Conservation (phyloP, 805 yeast species). For the Metschnikowia dekortorum region DNA sequence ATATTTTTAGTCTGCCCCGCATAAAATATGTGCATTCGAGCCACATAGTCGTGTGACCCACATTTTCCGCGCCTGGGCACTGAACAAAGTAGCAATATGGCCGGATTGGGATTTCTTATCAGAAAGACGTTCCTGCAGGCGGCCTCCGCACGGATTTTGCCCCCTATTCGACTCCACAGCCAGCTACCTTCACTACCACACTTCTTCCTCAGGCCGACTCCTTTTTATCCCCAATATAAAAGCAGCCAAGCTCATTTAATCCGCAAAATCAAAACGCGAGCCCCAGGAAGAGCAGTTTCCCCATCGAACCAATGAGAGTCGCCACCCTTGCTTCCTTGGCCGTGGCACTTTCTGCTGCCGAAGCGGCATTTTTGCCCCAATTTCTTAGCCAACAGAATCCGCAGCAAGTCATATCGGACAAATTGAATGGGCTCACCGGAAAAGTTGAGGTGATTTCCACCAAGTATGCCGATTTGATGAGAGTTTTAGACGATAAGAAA, state of each 20-base stretch:
- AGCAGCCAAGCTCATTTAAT: background rate
- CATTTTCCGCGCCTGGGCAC: background rate
- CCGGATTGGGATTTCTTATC: slow-evolving; percentile 3
- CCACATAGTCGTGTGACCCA: background rate
- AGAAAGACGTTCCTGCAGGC: slow-evolving; percentile 3
- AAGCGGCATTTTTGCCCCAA: slow-evolving; percentile 14
- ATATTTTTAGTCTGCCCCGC: slow-evolving; percentile 25
- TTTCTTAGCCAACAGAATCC: slow-evolving; percentile 3
- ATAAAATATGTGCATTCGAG: background rate
- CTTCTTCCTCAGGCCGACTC: background rate
- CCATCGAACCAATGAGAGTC: slow-evolving; percentile 5
- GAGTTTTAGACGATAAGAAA: slow-evolving; percentile 13
- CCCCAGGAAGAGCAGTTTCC: too few species aligned
- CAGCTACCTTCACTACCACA: background rate
- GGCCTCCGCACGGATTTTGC: background rate
- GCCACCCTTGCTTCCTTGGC: slow-evolving; percentile 11
- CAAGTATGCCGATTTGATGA: slow-evolving; percentile 13
- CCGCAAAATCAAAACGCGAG: too few species aligned
- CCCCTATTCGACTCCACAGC: background rate
- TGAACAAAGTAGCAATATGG: background rate
- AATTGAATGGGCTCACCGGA: slow-evolving; percentile 8
- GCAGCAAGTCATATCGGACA: slow-evolving; percentile 11
- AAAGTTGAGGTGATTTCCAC: slow-evolving; percentile 11
- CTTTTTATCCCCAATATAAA: background rate
- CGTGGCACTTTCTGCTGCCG: slow-evolving; percentile 11